phyloP scores from a whole-genome alignment of 352 stramenopile genomes.

The Globisporangium okanoganense region DNA sequence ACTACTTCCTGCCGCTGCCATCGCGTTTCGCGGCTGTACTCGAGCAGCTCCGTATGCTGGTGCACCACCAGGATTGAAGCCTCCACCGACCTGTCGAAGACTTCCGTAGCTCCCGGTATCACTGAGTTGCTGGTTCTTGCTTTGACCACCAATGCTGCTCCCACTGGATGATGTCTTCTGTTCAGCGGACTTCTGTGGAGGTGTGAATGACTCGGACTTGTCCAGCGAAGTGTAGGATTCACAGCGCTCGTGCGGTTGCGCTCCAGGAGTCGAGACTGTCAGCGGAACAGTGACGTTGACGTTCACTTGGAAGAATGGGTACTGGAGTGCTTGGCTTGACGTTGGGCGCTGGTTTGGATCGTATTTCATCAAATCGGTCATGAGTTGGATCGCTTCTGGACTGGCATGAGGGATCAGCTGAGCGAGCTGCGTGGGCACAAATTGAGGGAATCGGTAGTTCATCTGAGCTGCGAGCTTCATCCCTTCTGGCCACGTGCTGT shows the following conservation, averaged over 20 bases:
- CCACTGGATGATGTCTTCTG: constrained; percentile 33
- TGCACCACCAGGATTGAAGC: constrained; percentile 6
- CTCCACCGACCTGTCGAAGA: constrained; percentile 27
- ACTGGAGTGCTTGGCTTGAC: constrained; percentile 91
- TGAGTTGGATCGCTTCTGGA: constrained; percentile 89
- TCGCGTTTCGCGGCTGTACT: constrained; percentile 58
- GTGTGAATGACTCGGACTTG: constrained; percentile 49
- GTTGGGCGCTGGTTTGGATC: constrained; percentile 92
- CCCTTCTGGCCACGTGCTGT: constrained; percentile 91
- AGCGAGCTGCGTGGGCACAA: constrained; percentile 85
- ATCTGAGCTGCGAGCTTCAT: constrained; percentile 94
- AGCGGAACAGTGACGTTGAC: constrained; percentile 69
- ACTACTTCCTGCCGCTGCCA: constrained; percentile 64
- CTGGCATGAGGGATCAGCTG: constrained; percentile 90
- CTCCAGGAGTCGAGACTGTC: constrained; percentile 61
- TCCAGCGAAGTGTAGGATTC: constrained; percentile 24
- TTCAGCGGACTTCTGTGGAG: constrained; percentile 49
- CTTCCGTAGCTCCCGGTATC: constrained; percentile 41
- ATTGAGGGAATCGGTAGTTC: constrained; percentile 96
- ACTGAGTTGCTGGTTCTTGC: constrained; percentile 51
- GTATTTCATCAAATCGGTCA: constrained; percentile 92
- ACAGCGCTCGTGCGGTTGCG: constrained; percentile 42
- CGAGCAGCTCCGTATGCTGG: constrained; percentile 39
- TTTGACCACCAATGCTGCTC: constrained; percentile 34
- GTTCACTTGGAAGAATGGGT: constrained; percentile 93